Percentiles rank a stretch among this genome's conserved stretches.
phyloP scores from a whole-genome alignment of 2,329 filamentous ascomycete genomes.

The Colletotrichum sidae region DNA sequence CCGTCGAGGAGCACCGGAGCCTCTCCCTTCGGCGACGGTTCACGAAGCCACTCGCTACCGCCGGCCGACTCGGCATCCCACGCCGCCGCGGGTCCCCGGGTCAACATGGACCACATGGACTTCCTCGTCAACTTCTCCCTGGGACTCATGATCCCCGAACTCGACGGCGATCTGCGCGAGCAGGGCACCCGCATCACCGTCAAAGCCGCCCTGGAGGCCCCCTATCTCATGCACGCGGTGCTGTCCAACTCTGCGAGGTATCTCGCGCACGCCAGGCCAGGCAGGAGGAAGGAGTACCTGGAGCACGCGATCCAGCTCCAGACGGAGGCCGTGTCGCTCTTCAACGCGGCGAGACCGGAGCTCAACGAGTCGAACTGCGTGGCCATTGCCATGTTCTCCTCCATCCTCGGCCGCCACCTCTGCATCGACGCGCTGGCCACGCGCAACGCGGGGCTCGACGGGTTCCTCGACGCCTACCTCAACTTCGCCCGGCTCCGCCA shows the following conservation, averaged over 20 bases:
- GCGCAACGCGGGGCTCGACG: constrained; percentile 40
- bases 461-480: constrained; percentile 45
- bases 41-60: not conserved
- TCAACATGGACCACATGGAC: constrained; percentile 50
- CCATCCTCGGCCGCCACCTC: constrained; percentile 47
- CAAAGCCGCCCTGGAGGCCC: constrained; percentile 41
- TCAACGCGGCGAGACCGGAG: constrained; percentile 41
- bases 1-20: not conserved
- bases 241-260: constrained; percentile 51
- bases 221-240: constrained; percentile 51
- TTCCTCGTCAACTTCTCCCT: constrained; percentile 47
- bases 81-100: not conserved
- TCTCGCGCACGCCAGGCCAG: constrained; percentile 44
- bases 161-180: constrained; percentile 39
- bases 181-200: constrained; percentile 40
- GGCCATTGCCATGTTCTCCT: constrained; percentile 48
- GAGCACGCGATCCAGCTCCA: constrained; percentile 46
- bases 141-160: constrained; percentile 41
- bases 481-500: constrained; percentile 43
- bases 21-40: not conserved
- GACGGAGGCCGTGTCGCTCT: constrained; percentile 45
- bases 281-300: constrained; percentile 40
- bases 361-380: constrained; percentile 46
- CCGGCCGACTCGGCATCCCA: not conserved
- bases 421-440: constrained; percentile 48